phyloP scores from a whole-genome alignment of 805 yeast genomes.

The Candida corydali region DNA sequence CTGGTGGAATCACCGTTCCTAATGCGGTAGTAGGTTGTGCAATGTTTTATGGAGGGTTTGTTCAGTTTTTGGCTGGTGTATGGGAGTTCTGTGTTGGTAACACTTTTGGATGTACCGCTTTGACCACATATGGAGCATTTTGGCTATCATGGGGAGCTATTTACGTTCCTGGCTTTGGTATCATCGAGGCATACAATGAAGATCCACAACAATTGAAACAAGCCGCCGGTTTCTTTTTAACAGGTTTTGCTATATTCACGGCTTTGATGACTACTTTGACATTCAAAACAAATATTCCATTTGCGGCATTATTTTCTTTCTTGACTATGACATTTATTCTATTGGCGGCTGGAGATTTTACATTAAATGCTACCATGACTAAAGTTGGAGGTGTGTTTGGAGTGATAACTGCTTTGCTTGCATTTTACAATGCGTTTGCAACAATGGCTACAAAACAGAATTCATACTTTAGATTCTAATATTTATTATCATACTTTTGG shows the following conservation, averaged over 20 bases:
- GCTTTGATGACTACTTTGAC: slow-evolving; percentile 32
- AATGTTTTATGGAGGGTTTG: slow-evolving; percentile 60
- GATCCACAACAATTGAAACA: slow-evolving; percentile 23
- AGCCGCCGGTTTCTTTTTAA: slow-evolving; percentile 34
- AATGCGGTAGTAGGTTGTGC: slow-evolving; percentile 58
- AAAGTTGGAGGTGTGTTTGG: slow-evolving; percentile 42
- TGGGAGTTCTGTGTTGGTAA: slow-evolving; percentile 66
- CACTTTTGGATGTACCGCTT: slow-evolving; percentile 68
- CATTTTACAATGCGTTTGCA: slow-evolving; percentile 39
- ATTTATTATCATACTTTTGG: slow-evolving; percentile 24
- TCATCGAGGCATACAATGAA: slow-evolving; percentile 23
- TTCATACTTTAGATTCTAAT: slow-evolving; percentile 21
- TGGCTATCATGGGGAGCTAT: slow-evolving; percentile 35
- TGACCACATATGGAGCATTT: slow-evolving; percentile 47
- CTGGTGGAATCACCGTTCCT: slow-evolving; percentile 50
- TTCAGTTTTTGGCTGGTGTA: slow-evolving; percentile 61
- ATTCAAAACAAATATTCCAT: slow-evolving; percentile 35
- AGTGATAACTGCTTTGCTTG: slow-evolving; percentile 36
- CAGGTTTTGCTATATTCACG: slow-evolving; percentile 41
- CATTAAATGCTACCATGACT: slow-evolving; percentile 20
- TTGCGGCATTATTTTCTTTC: slow-evolving; percentile 26
- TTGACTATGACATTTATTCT: slow-evolving; percentile 32
- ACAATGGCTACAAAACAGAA: slow-evolving; percentile 33
- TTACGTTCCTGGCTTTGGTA: slow-evolving; percentile 27
- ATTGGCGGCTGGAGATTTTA: slow-evolving; percentile 32